Conservation (phyloP, 345 rosid genomes). For the Lumnitzera racemosa region DNA sequence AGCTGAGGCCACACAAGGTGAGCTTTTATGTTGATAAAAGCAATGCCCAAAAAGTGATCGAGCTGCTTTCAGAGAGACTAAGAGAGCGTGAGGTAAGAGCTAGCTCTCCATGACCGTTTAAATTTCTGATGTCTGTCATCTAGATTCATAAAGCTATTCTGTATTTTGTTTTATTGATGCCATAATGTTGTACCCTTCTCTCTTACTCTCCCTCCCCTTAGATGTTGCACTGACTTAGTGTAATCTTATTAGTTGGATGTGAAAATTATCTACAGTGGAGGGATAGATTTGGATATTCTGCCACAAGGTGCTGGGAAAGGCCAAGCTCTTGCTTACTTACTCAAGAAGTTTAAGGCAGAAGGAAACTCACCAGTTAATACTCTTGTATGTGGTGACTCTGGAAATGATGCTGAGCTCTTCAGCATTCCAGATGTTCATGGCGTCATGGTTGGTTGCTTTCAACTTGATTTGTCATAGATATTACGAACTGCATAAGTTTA, state of each 20-base stretch:
- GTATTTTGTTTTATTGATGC: not conserved
- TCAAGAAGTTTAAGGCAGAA: slow-evolving; percentile 58
- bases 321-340: slow-evolving; percentile 89
- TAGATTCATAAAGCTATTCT: not conserved
- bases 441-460: slow-evolving; percentile 63
- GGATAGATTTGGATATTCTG: slow-evolving; percentile 88
- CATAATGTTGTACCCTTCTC: not conserved
- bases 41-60: slow-evolving; percentile 64
- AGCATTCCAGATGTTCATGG: slow-evolving; percentile 87
- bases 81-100: slow-evolving; percentile 60
- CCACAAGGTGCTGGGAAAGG: slow-evolving; percentile 99
- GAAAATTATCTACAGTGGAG: slow-evolving; percentile 89
- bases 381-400: slow-evolving; percentile 97
- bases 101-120: slow-evolving; percentile 1
- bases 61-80: slow-evolving; percentile 50
- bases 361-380: slow-evolving; percentile 73
- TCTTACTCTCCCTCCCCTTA: not conserved
- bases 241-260: slow-evolving; percentile 66
- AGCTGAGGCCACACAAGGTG: slow-evolving; percentile 83
- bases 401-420: slow-evolving; percentile 95
- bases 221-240: not conserved
- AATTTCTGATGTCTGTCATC: not conserved
- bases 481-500: not conserved
- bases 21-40: slow-evolving; percentile 82
- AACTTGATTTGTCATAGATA: slow-evolving; percentile 4